Evolutionary conservation across 164 flowering plant genomes (phyloP).

Genomic region (Vitis vinifera): ASM3070453v1 NC_081808.1:24847501-24848000

Average conservation of each 20-base stretch:
- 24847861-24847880: conserved; percentile 90
- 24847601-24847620: conserved; percentile 93
- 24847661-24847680: conserved; percentile 82
- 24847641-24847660: conserved; percentile 80
- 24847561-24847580: neutral
- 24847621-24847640: conserved; percentile 93
- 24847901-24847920: conserved; percentile 96
- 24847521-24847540: conserved; percentile 48
- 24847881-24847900: conserved; percentile 96
- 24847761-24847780: neutral
- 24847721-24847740: conserved; percentile 9
- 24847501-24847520: conserved; percentile 92
- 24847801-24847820: conserved; percentile 48
- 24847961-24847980: conserved; percentile 74
- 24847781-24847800: conserved; percentile 1
- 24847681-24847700: conserved; percentile 98
- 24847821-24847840: conserved; percentile 95
- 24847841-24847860: conserved; percentile 95
- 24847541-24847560: too few relatives aligned
- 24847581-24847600: conserved; percentile 7
- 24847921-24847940: conserved; percentile 88
- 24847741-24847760: conserved; percentile 6
- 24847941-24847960: conserved; percentile 78
- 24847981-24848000: conserved; percentile 84
- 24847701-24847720: conserved; percentile 91